Conservation (phyloP, 805 yeast genomes). For the Lipomyces japonicus region DNA sequence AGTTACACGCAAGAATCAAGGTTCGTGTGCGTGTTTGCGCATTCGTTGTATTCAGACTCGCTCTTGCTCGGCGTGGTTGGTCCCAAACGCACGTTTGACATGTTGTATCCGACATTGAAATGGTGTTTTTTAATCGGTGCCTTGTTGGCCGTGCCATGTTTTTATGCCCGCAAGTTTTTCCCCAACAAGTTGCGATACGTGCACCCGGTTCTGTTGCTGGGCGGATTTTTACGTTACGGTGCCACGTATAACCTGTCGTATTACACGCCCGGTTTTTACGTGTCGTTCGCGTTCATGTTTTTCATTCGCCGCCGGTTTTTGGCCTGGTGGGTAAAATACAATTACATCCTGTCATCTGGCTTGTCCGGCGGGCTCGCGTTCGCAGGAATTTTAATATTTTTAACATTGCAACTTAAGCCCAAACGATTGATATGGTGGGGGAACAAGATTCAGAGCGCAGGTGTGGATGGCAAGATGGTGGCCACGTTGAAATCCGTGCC, state of each 20-base stretch:
- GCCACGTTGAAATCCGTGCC: constrained; percentile 9
- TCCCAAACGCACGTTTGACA: constrained; percentile 55
- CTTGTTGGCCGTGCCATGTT: constrained; percentile 43
- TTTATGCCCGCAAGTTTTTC: constrained; percentile 30
- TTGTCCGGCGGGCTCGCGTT: constrained; percentile 64
- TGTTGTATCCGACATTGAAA: constrained; percentile 51
- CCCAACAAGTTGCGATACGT: constrained; percentile 41
- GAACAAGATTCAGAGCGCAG: constrained; percentile 34
- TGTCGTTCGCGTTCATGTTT: constrained; percentile 56
- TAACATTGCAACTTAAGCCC: constrained; percentile 45
- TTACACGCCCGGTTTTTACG: constrained; percentile 65
- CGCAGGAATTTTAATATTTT: constrained; percentile 55
- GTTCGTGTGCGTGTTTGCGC: constrained; percentile 48
- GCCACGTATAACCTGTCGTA: constrained; percentile 64
- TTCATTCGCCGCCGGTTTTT: constrained; percentile 52
- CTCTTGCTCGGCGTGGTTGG: constrained; percentile 64
- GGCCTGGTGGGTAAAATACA: constrained; percentile 73
- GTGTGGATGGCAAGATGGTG: constrained; percentile 14
- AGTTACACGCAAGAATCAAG: constrained; percentile 41
- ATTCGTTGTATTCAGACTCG: constrained; percentile 52
- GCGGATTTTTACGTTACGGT: constrained; percentile 30
- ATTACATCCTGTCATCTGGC: constrained; percentile 61
- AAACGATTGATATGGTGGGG: constrained; percentile 63
- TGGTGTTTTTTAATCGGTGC: constrained; percentile 61
- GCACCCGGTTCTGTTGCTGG: constrained; percentile 63